These are phyloP conservation scores for Moniliella sp. DNA, from an alignment of 1,284 basidiomycete genomes.

Conservation along the genomic window DNA sequence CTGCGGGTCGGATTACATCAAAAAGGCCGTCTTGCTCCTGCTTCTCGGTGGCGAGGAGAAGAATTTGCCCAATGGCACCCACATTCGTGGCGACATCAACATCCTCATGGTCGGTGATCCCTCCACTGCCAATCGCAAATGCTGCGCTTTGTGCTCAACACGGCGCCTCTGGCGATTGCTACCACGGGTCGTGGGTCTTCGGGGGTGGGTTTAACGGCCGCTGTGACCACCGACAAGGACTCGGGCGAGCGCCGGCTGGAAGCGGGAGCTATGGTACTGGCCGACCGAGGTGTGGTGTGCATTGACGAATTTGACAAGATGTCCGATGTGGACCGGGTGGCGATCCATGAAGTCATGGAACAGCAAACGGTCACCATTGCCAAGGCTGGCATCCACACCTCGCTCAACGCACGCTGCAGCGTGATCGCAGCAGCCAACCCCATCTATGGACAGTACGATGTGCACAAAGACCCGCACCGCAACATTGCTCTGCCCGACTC, in stretches of 20 bases:
- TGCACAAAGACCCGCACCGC: slow-evolving; percentile 95
- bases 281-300: slow-evolving; percentile 95
- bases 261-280: slow-evolving; percentile 96
- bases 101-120: slow-evolving; percentile 98
- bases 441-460: slow-evolving; percentile 96
- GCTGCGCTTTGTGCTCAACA: slow-evolving; percentile 82
- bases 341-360: slow-evolving; percentile 99
- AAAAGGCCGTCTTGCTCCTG: slow-evolving; percentile 71
- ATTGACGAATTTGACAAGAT: slow-evolving; percentile 99
- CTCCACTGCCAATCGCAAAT: slow-evolving; percentile 92
- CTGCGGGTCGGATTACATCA: slow-evolving; percentile 86
- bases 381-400: slow-evolving; percentile 95
- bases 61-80: slow-evolving; percentile 87
- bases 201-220: slow-evolving; percentile 92
- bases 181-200: slow-evolving; percentile 92
- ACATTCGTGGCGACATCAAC: slow-evolving; percentile 98
- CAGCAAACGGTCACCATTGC: slow-evolving; percentile 92
- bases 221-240: slow-evolving; percentile 91
- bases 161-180: slow-evolving; percentile 86
- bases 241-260: slow-evolving; percentile 80
- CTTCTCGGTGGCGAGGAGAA: slow-evolving; percentile 91
- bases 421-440: slow-evolving; percentile 96
- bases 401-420: slow-evolving; percentile 86
- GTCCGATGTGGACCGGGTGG: slow-evolving; percentile 95
- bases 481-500: slow-evolving; percentile 98